A percentile compares a stretch with the other conserved stretches of the same genome.
phyloP scores from a whole-genome alignment of 2,329 filamentous ascomycete genomes.

The Exophiala alcalophila region DNA sequence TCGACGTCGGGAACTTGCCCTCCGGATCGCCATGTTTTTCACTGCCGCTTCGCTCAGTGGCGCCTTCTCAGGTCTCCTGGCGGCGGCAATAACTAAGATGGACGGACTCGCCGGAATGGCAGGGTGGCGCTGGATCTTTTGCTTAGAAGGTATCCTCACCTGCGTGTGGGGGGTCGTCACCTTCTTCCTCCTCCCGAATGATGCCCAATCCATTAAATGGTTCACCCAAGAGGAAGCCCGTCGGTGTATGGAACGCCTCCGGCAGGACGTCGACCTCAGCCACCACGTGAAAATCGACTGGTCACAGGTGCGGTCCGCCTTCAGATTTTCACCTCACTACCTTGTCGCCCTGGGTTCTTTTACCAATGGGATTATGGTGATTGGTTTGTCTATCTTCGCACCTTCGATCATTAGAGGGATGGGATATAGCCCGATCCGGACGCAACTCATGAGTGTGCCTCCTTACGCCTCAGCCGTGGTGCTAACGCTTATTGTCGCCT shows the following conservation, averaged over 20 bases:
- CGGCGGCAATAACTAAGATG: constrained; percentile 49
- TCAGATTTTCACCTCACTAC: no score
- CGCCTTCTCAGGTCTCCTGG: constrained; percentile 54
- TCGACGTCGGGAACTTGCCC: constrained; percentile 56
- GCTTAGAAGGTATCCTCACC: constrained; percentile 59
- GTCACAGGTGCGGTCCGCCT: constrained; percentile 41
- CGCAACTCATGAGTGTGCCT: constrained; percentile 30
- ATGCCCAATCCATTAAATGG: constrained; percentile 35
- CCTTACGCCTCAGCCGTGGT: constrained; percentile 22
- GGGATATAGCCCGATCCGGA: constrained; percentile 31
- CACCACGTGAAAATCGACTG: constrained; percentile 43
- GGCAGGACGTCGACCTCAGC: constrained; percentile 35
- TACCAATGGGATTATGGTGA: no score
- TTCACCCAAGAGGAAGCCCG: constrained; percentile 39
- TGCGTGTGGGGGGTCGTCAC: constrained; percentile 41
- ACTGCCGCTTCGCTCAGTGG: constrained; percentile 64
- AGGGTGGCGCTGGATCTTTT: constrained; percentile 49
- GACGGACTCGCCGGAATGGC: constrained; percentile 55
- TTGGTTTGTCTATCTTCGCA: constrained; percentile 1
- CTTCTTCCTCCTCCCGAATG: constrained; percentile 45
- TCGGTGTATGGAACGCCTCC: constrained; percentile 44
- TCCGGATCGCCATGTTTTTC: constrained; percentile 66
- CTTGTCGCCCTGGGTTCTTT: no score
- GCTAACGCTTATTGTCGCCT: constrained; percentile 36
- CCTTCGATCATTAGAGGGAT: constrained; percentile 34